Conservation (phyloP, 306 rosid genomes). For the Acacia crassicarpa region DNA sequence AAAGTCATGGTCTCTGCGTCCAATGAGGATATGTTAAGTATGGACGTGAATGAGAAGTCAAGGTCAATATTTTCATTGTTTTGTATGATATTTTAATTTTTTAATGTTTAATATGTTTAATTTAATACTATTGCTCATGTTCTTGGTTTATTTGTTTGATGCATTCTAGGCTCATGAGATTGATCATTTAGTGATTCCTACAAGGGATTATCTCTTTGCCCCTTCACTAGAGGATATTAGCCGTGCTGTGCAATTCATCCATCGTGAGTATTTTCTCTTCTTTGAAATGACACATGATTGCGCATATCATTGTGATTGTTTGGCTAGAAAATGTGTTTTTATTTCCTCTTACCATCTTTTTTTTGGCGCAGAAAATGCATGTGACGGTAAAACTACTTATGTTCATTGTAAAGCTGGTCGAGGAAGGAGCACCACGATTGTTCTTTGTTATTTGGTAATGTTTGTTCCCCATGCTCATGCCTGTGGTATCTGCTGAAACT, state of each 20-base stretch:
- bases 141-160: conserved; percentile 32
- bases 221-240: conserved; percentile 78
- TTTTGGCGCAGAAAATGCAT: conserved; percentile 58
- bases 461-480: background rate
- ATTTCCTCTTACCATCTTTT: conserved; percentile 11
- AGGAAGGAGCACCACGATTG: conserved; percentile 96
- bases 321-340: background rate
- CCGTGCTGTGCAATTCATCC: conserved; percentile 94
- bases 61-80: background rate
- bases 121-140: conserved; percentile 4
- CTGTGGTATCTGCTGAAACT: conserved; percentile 19
- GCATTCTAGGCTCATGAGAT: conserved; percentile 81
- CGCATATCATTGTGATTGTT: conserved; percentile 8
- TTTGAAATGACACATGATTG: background rate
- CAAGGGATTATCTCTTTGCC: conserved; percentile 96
- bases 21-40: background rate
- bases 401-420: conserved; percentile 99
- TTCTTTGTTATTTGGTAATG: conserved; percentile 94
- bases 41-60: background rate
- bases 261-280: conserved; percentile 48
- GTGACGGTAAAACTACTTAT: conserved; percentile 74
- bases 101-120: background rate
- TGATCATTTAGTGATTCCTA: conserved; percentile 88
- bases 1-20: conserved; percentile 9
- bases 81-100: background rate